Evolutionary conservation across 768 basidiomycete genomes (phyloP).

Genomic region (Trametes punicea): DNA sequence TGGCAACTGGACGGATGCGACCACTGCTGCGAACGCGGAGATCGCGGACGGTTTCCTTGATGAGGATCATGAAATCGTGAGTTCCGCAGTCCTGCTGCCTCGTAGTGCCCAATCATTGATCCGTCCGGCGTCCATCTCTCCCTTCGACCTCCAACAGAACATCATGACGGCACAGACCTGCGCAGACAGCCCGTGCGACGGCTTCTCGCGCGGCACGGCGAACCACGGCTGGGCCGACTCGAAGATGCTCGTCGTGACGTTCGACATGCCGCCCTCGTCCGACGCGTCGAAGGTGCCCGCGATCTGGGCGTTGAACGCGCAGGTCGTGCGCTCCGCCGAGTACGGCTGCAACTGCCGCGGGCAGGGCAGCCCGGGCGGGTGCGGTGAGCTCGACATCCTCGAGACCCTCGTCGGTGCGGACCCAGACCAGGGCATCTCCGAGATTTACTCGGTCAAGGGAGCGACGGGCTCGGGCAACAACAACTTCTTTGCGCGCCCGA

Average conservation of each 20-base stretch:
- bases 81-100: not conserved
- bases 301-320: slow-evolving; percentile 30
- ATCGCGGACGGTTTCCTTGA: slow-evolving; percentile 19
- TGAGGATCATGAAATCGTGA: slow-evolving; percentile 12
- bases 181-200: slow-evolving; percentile 22
- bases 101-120: not conserved
- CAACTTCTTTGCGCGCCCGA: slow-evolving; percentile 26
- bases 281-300: slow-evolving; percentile 25
- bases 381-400: slow-evolving; percentile 31
- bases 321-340: slow-evolving; percentile 29
- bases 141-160: slow-evolving; percentile 14
- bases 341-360: slow-evolving; percentile 34
- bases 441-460: slow-evolving; percentile 32
- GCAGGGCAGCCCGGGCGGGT: slow-evolving; percentile 22
- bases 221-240: slow-evolving; percentile 29
- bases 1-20: slow-evolving; percentile 24
- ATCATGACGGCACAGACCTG: slow-evolving; percentile 28
- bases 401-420: slow-evolving; percentile 25
- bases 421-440: slow-evolving; percentile 25
- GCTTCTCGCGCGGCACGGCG: slow-evolving; percentile 30
- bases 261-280: slow-evolving; percentile 26
- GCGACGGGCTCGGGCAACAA: slow-evolving; percentile 27
- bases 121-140: too few relatives aligned
- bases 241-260: slow-evolving; percentile 28
- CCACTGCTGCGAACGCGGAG: slow-evolving; percentile 26